phyloP scores from a whole-genome alignment of 495 filamentous ascomycete species.

The Neurospora tetraspora region DNA sequence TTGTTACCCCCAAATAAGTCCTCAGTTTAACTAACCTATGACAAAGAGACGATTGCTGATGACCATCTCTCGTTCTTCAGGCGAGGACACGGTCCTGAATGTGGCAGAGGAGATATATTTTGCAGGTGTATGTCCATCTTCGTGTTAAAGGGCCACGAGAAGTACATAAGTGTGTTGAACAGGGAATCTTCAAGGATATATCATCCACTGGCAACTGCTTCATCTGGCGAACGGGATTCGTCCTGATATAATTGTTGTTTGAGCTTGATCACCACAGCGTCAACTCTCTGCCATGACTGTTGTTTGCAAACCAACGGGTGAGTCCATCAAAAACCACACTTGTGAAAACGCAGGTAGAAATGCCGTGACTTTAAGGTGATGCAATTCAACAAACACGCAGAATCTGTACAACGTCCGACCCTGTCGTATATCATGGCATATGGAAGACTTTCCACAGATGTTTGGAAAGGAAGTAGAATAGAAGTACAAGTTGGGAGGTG shows the following conservation, averaged over 20 bases:
- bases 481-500: neutral
- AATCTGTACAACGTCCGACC: neutral
- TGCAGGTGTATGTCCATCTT: neutral
- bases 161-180: neutral
- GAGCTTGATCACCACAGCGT: no score
- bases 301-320: neutral
- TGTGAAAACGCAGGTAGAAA: neutral
- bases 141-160: neutral
- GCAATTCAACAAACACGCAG: neutral
- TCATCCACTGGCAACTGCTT: neutral
- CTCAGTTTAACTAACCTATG: no score
- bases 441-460: neutral
- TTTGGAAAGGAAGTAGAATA: neutral
- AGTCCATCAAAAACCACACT: neutral
- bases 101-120: neutral
- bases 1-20: no score
- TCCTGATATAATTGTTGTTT: neutral
- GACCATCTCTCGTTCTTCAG: neutral
- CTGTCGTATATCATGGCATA: neutral
- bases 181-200: neutral
- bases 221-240: neutral
- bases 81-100: neutral
- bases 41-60: neutral
- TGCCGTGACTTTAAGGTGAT: neutral
- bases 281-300: neutral